These are phyloP conservation scores for Balakata baccata DNA, from an alignment of 345 rosid genomes.

Conservation along the genomic window DNA sequence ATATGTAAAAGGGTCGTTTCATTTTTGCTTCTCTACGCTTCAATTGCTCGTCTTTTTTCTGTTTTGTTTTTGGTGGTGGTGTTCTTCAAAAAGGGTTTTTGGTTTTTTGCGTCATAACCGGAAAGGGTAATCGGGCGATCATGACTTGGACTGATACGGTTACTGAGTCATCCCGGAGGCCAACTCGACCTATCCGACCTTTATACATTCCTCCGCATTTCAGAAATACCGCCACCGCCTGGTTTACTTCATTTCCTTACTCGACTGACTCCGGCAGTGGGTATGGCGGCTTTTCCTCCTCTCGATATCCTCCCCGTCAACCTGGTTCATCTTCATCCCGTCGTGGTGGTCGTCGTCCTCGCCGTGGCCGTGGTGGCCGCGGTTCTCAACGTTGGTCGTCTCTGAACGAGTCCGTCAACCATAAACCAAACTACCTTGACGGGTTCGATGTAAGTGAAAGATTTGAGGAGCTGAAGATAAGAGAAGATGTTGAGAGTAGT, in stretches of 20 bases:
- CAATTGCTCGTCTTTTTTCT: too few relatives aligned
- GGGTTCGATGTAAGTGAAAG: slow-evolving; percentile 4
- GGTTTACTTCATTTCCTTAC: not conserved
- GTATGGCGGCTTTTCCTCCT: not conserved
- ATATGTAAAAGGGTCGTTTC: too few relatives aligned
- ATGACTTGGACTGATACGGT: slow-evolving; percentile 20
- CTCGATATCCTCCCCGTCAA: not conserved
- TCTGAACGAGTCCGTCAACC: not conserved
- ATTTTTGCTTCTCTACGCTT: not conserved
- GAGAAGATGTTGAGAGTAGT: slow-evolving; percentile 4
- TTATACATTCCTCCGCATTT: slow-evolving; percentile 34
- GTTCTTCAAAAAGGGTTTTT: not conserved
- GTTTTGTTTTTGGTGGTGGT: too few relatives aligned
- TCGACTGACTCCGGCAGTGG: not conserved
- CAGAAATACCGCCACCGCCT: not conserved
- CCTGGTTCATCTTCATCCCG: not conserved
- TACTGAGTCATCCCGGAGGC: slow-evolving; percentile 18
- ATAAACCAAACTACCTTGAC: not conserved
- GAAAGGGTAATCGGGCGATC: not conserved
- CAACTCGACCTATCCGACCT: slow-evolving; percentile 22
- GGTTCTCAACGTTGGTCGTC: not conserved
- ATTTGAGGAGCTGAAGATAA: slow-evolving; percentile 30
- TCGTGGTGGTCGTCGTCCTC: slow-evolving; percentile 13
- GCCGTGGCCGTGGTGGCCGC: slow-evolving; percentile 17
- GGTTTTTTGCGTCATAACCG: too few relatives aligned